Evolutionary conservation across 2,329 filamentous ascomycete genomes (phyloP).

Genomic region (Pezicula radicicola): DNA sequence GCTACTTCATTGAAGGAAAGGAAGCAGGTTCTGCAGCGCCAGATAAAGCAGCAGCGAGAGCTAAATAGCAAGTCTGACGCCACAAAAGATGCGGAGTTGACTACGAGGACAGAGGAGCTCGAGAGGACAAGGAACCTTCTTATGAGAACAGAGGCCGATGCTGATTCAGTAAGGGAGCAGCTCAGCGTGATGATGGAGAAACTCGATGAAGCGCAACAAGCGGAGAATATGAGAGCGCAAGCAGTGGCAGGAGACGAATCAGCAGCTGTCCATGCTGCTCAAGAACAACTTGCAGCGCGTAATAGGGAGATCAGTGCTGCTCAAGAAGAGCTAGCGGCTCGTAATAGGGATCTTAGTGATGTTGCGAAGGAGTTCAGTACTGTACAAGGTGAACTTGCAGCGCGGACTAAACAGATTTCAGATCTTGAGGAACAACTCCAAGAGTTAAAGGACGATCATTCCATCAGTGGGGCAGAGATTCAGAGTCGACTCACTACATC

Average conservation of each 20-base stretch:
- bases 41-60: conserved; percentile 94
- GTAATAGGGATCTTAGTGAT: conserved; percentile 6
- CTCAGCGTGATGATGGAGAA: conserved; percentile 30
- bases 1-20: conserved; percentile 81
- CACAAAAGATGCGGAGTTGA: conserved; percentile 63
- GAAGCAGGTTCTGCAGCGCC: conserved; percentile 82
- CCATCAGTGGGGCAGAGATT: conserved; percentile 23
- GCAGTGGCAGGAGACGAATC: conserved; percentile 18
- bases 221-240: conserved; percentile 18
- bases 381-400: conserved; percentile 20
- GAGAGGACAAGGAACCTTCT: conserved; percentile 36
- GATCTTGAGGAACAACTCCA: conserved; percentile 28
- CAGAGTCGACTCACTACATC: conserved; percentile 22
- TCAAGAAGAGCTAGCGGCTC: not conserved
- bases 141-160: conserved; percentile 29
- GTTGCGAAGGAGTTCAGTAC: conserved; percentile 9
- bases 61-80: conserved; percentile 84
- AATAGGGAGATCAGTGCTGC: conserved; percentile 7
- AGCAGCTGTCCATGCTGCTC: conserved; percentile 11
- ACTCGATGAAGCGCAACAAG: conserved; percentile 25
- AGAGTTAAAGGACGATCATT: conserved; percentile 24
- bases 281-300: not conserved
- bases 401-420: conserved; percentile 25
- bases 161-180: conserved; percentile 25
- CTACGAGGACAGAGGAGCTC: conserved; percentile 54